Evolutionary conservation across 2,329 filamentous ascomycete genomes (phyloP).

Genomic region (Phoma sp.): DNA sequence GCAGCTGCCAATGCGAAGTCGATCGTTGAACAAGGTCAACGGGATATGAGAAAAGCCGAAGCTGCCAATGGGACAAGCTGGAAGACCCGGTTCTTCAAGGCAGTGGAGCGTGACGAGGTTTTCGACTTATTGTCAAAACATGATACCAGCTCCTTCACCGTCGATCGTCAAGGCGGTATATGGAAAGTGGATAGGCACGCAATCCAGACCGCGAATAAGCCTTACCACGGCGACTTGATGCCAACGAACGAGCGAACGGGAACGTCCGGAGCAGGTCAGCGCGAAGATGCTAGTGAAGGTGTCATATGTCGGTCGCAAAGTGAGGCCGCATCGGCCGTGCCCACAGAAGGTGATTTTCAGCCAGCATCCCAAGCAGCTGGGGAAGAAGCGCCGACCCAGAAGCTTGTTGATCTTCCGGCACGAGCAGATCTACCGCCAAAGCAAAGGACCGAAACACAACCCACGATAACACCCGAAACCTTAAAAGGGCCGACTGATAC

Average conservation of each 20-base stretch:
- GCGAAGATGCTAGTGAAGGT: background rate
- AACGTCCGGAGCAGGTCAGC: background rate
- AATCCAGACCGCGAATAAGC: constrained; percentile 30
- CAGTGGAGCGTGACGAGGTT: constrained; percentile 34
- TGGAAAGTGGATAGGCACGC: constrained; percentile 43
- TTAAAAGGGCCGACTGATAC: constrained; percentile 22
- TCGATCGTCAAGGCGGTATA: constrained; percentile 37
- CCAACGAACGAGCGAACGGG: constrained; percentile 33
- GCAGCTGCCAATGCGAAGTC: constrained; percentile 41
- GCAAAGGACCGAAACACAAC: background rate
- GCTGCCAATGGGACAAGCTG: constrained; percentile 47
- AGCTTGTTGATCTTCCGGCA: constrained; percentile 5
- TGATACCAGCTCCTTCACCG: constrained; percentile 29
- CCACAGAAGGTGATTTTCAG: background rate
- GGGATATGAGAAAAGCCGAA: constrained; percentile 52
- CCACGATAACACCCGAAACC: background rate
- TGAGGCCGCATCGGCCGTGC: background rate
- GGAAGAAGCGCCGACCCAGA: constrained; percentile 9
- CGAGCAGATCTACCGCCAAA: constrained; percentile 3
- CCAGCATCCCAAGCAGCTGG: background rate
- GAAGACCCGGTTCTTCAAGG: constrained; percentile 52
- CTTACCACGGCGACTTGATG: constrained; percentile 39
- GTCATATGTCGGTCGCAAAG: background rate
- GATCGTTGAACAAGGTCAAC: constrained; percentile 48
- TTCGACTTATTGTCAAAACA: constrained; percentile 34